phyloP scores from a whole-genome alignment of 1,284 basidiomycete species.

The Peniophora sp. region DNA sequence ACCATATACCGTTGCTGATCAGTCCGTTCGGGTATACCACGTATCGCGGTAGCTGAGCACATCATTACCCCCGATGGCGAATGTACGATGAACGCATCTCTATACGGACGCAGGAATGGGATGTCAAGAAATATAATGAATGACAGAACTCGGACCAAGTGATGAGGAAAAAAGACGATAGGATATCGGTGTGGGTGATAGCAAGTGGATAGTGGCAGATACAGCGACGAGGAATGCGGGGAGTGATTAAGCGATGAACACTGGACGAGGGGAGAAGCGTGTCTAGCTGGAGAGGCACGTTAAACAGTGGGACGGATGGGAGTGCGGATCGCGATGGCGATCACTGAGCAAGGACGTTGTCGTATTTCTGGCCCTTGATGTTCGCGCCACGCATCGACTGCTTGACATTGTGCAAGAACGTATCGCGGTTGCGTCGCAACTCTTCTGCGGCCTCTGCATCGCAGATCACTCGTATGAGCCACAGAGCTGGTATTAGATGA shows the following conservation, averaged over 20 bases:
- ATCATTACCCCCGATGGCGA: slow-evolving; percentile 3
- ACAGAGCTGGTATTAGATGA: background rate
- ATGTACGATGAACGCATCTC: background rate
- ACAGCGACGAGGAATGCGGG: background rate
- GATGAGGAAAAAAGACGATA: background rate
- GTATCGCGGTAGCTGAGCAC: slow-evolving; percentile 73
- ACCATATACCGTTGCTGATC: slow-evolving; percentile 87
- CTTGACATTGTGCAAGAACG: slow-evolving; percentile 79
- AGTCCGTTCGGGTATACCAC: slow-evolving; percentile 92
- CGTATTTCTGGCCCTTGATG: slow-evolving; percentile 73
- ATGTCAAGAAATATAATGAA: background rate
- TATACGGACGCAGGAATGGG: background rate
- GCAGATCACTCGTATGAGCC: slow-evolving; percentile 7
- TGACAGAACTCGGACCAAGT: background rate
- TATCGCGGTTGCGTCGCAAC: slow-evolving; percentile 75
- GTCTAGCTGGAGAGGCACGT: background rate
- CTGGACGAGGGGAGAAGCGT: background rate
- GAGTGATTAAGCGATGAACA: background rate
- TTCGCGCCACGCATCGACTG: slow-evolving; percentile 72
- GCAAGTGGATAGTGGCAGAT: background rate
- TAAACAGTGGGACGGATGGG: background rate
- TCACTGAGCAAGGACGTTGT: slow-evolving; percentile 56
- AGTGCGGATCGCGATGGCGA: too few relatives aligned
- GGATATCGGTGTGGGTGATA: background rate
- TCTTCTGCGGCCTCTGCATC: slow-evolving; percentile 88